A percentile compares a stretch with the other conserved stretches of the same genome.
These are phyloP conservation scores for Pilaira anomala DNA, from an alignment of 192 early-diverging fungal genomes.

Conservation along the genomic window DNA sequence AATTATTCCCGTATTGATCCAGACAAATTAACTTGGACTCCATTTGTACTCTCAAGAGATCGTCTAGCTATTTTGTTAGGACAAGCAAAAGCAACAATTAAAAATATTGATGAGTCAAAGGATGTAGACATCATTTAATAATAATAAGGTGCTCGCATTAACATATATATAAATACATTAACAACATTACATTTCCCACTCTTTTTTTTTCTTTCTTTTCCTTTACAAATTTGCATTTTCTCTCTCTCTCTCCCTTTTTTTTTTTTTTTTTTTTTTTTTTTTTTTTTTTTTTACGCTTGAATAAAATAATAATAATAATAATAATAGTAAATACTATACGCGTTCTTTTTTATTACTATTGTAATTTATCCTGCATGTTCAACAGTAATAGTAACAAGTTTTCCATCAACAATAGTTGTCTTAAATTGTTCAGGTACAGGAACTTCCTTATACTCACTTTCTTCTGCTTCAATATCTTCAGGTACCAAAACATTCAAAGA, in stretches of 20 bases:
- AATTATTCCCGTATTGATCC: constrained; percentile 54
- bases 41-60: constrained; percentile 55
- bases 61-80: constrained; percentile 2
- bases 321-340: too few species aligned
- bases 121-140: not conserved
- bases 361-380: constrained; percentile 67
- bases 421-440: constrained; percentile 93
- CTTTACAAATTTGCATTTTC: too few species aligned
- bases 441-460: constrained; percentile 77
- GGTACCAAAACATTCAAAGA: constrained; percentile 87
- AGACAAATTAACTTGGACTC: constrained; percentile 65
- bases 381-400: constrained; percentile 77
- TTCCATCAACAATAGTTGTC: constrained; percentile 79
- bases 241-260: too few species aligned
- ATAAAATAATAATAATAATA: too few species aligned
- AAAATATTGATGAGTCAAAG: not conserved
- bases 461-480: constrained; percentile 58
- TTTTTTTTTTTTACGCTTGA: too few species aligned
- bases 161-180: too few species aligned
- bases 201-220: too few species aligned
- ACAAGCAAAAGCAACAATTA: not conserved
- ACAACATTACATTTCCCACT: too few species aligned
- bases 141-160: too few species aligned
- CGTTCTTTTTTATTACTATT: too few species aligned
- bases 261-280: too few species aligned